A percentile compares a stretch with the other conserved stretches of the same genome.
These are phyloP conservation scores for Suillus americanus DNA, from an alignment of 768 basidiomycete species.

Conservation along the genomic window DNA sequence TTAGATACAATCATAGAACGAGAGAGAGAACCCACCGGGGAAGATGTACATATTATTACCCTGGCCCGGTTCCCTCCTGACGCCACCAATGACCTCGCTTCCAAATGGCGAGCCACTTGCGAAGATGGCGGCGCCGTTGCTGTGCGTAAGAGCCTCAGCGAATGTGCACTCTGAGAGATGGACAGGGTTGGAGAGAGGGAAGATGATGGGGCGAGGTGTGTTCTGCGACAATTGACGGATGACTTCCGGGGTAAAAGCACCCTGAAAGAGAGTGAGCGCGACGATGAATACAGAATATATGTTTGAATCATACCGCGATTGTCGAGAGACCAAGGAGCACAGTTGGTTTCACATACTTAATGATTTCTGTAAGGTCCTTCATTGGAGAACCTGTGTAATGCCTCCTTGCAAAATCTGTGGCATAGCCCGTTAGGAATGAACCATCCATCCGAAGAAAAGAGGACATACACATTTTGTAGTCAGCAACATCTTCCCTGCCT, in stretches of 20 bases:
- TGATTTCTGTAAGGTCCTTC: slow-evolving; percentile 71
- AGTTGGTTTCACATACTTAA: slow-evolving; percentile 82
- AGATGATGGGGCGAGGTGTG: slow-evolving; percentile 86
- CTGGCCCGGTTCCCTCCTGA: slow-evolving; percentile 73
- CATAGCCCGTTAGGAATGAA: slow-evolving; percentile 5
- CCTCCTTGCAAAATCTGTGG: slow-evolving; percentile 73
- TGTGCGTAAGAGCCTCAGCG: slow-evolving; percentile 68
- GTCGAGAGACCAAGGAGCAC: slow-evolving; percentile 91
- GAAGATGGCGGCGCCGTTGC: slow-evolving; percentile 77
- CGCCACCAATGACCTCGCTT: slow-evolving; percentile 53
- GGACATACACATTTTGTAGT: slow-evolving; percentile 77
- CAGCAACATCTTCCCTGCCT: slow-evolving; percentile 67
- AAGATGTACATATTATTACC: slow-evolving; percentile 95
- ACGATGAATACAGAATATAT: neutral
- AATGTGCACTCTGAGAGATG: slow-evolving; percentile 81
- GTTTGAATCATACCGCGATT: slow-evolving; percentile 44
- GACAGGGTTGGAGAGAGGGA: slow-evolving; percentile 90
- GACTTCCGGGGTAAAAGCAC: slow-evolving; percentile 72
- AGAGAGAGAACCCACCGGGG: slow-evolving; percentile 43
- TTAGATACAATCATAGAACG: neutral
- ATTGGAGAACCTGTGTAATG: slow-evolving; percentile 80
- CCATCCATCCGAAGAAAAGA: slow-evolving; percentile 2
- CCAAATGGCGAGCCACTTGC: slow-evolving; percentile 89
- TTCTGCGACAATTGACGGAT: slow-evolving; percentile 75
- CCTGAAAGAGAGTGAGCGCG: slow-evolving; percentile 33